phyloP scores from a whole-genome alignment of 2,329 filamentous ascomycete species.

The Ceratocystis variospora region DNA sequence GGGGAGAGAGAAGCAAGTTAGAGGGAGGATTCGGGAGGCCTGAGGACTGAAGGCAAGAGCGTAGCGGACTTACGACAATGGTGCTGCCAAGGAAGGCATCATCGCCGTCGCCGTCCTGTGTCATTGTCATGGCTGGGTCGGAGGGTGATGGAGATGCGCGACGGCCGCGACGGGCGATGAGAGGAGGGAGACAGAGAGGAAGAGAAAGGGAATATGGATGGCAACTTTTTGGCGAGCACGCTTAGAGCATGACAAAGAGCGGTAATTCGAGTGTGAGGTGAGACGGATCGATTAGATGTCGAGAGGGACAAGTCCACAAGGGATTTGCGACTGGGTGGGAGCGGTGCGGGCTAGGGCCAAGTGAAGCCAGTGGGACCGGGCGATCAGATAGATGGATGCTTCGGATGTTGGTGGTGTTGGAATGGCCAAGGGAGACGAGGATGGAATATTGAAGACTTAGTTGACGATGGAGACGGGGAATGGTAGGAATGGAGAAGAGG shows the following conservation, averaged over 20 bases:
- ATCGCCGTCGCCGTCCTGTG: background rate
- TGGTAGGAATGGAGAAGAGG: background rate
- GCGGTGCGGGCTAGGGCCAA: too few relatives aligned
- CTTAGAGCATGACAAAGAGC: background rate
- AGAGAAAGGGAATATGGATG: background rate
- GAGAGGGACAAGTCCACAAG: too few relatives aligned
- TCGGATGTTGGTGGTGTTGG: background rate
- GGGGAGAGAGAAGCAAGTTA: conserved; percentile 21
- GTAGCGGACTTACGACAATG: conserved; percentile 48
- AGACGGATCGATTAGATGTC: too few relatives aligned
- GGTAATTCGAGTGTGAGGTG: too few relatives aligned
- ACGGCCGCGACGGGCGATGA: background rate
- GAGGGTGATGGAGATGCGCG: background rate
- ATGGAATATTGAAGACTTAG: background rate
- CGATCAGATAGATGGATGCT: background rate
- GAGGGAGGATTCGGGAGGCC: background rate
- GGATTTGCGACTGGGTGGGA: too few relatives aligned
- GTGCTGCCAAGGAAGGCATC: conserved; percentile 59
- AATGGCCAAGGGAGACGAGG: background rate
- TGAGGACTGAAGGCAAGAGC: background rate
- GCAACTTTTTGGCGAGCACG: background rate
- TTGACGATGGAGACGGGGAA: too few relatives aligned
- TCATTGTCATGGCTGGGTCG: background rate
- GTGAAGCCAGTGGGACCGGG: background rate
- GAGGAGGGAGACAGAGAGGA: background rate